Conservation (phyloP, 768 basidiomycete species). For the Kwoniella sp. region DNA sequence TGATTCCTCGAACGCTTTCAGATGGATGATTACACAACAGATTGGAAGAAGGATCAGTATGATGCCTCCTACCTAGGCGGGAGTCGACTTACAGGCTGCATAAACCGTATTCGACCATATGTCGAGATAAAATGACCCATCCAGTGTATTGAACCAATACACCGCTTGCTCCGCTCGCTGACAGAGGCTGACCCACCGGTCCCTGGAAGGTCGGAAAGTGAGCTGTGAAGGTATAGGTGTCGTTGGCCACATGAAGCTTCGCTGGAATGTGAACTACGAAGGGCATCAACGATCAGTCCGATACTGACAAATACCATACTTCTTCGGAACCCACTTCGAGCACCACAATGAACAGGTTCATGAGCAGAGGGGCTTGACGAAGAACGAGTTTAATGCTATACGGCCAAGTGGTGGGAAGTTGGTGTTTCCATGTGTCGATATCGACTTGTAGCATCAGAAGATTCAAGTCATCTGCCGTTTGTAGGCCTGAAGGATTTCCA, state of each 20-base stretch:
- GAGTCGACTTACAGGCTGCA: conserved; percentile 24
- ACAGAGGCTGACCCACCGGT: conserved; percentile 17
- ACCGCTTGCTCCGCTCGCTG: conserved; percentile 23
- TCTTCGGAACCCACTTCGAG: conserved; percentile 14
- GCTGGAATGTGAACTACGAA: conserved; percentile 28
- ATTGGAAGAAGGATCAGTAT: conserved; percentile 2
- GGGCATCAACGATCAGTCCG: background rate
- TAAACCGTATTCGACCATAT: conserved; percentile 28
- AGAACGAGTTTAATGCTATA: conserved; percentile 18
- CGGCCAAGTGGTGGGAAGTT: conserved; percentile 27
- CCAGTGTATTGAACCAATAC: conserved; percentile 23
- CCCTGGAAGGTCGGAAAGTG: conserved; percentile 22
- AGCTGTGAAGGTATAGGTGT: conserved; percentile 22
- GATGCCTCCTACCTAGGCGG: background rate
- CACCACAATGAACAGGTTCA: conserved; percentile 27
- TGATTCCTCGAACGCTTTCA: conserved; percentile 15
- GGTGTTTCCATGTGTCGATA: conserved; percentile 27
- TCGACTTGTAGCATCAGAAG: conserved; percentile 24
- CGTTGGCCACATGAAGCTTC: conserved; percentile 29
- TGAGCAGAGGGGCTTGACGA: conserved; percentile 21
- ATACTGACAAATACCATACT: background rate
- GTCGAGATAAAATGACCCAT: conserved; percentile 31
- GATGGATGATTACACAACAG: conserved; percentile 23
- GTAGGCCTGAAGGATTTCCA: conserved; percentile 15
- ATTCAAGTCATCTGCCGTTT: conserved; percentile 24